Percentiles rank a stretch among this genome's conserved stretches.
These are phyloP conservation scores for Thuidium tamariscinum DNA, from an alignment of 225 moss, liverwort and hornwort species.

Conservation along the genomic window DNA sequence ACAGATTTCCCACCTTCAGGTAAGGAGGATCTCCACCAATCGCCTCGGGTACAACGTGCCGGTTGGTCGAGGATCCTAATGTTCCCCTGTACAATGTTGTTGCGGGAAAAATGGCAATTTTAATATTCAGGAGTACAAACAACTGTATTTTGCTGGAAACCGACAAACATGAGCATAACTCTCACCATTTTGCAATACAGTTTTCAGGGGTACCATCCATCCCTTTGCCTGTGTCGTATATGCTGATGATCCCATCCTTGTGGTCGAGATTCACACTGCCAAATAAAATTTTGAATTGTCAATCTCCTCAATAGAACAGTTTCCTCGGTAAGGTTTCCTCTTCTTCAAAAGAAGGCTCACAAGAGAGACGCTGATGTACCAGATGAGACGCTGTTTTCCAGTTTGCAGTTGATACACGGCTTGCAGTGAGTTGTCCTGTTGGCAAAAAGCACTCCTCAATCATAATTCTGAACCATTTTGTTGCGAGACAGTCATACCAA, in stretches of 20 bases:
- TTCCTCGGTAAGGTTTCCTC: neutral
- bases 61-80: conserved; percentile 28
- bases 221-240: conserved; percentile 34
- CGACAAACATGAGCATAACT: neutral
- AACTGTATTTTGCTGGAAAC: neutral
- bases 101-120: neutral
- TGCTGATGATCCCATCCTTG: conserved; percentile 5
- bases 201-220: conserved; percentile 26
- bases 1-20: conserved; percentile 10
- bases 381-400: conserved; percentile 11
- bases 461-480: neutral
- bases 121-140: neutral
- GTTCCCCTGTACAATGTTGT: conserved; percentile 18
- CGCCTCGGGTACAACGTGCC: conserved; percentile 15
- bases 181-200: conserved; percentile 34
- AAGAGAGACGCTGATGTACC: conserved; percentile 1
- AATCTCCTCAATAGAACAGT: neutral
- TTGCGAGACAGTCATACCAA: neutral
- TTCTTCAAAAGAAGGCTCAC: neutral
- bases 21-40: conserved; percentile 40
- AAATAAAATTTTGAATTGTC: neutral
- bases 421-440: conserved; percentile 41
- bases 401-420: conserved; percentile 12
- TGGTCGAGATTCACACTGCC: conserved; percentile 27
- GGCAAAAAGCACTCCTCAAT: neutral